Percentiles rank a stretch among this genome's conserved stretches.
phyloP scores from a whole-genome alignment of 1,284 basidiomycete species.

The Salmacisia buchloeana region DNA sequence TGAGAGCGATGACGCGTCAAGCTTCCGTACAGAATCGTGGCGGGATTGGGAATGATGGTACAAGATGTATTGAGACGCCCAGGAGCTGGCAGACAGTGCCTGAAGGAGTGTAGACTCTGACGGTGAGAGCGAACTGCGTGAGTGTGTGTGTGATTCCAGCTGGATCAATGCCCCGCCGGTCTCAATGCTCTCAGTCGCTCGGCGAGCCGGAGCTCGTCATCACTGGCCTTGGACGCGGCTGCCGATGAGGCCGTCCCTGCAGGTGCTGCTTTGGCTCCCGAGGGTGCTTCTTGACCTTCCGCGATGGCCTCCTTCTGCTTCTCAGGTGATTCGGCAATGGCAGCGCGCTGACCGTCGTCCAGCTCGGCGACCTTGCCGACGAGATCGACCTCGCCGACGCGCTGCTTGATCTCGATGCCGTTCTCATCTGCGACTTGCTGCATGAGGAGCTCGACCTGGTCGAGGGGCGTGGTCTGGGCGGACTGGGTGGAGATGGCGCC shows the following conservation, averaged over 20 bases:
- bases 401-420: conserved; percentile 89
- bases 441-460: conserved; percentile 89
- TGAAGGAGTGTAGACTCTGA: too few relatives aligned
- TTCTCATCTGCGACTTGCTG: conserved; percentile 95
- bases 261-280: not conserved
- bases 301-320: conserved; percentile 51
- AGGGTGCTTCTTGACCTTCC: not conserved
- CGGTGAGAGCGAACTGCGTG: too few relatives aligned
- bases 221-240: conserved; percentile 28
- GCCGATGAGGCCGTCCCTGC: not conserved
- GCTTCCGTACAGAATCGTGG: not conserved
- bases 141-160: too few relatives aligned
- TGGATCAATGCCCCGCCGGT: conserved; percentile 56
- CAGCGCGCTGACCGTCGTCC: conserved; percentile 22
- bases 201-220: conserved; percentile 74
- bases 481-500: conserved; percentile 90
- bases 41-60: too few relatives aligned
- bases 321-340: conserved; percentile 21
- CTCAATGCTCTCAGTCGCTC: conserved; percentile 73
- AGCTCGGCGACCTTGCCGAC: conserved; percentile 56
- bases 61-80: too few relatives aligned
- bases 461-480: conserved; percentile 87
- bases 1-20: too few relatives aligned
- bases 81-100: too few relatives aligned
- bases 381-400: conserved; percentile 66